phyloP scores from a whole-genome alignment of 78 protist species.

The Dictyostelium capitatum region DNA sequence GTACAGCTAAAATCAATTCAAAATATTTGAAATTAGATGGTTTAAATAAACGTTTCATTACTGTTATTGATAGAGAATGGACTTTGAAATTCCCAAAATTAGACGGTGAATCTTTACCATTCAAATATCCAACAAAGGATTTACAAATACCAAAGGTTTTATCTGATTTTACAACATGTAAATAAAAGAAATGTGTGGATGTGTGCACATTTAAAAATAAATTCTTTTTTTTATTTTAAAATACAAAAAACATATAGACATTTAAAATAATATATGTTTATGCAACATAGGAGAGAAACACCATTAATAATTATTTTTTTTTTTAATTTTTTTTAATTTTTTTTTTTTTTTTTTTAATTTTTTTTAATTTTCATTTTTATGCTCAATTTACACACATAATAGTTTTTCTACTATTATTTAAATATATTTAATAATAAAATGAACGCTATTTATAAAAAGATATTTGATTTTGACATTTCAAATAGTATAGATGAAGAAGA shows the following conservation, averaged over 20 bases:
- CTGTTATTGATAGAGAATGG: conserved; percentile 73
- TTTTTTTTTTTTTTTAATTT: neutral
- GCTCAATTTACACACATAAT: neutral
- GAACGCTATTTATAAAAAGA: neutral
- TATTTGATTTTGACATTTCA: neutral
- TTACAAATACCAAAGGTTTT: neutral
- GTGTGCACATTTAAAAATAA: neutral
- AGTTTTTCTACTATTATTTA: neutral
- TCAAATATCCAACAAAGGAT: conserved; percentile 11
- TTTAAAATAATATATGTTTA: no score
- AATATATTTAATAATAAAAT: neutral
- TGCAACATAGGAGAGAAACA: no score
- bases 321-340: neutral
- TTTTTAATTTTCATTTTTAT: neutral
- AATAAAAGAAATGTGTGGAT: no score
- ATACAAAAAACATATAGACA: no score
- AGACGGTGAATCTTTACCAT: conserved; percentile 47
- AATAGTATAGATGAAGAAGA: neutral
- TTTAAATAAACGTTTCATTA: conserved; percentile 26
- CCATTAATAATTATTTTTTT: no score
- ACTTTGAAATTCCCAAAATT: conserved; percentile 17
- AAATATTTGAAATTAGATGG: neutral
- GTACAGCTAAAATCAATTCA: conserved; percentile 26
- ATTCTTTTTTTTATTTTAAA: no score
- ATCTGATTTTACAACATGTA: conserved; percentile 53